These are phyloP conservation scores for Davidsoniella eucalypti DNA, from an alignment of 2,329 filamentous ascomycete genomes.

Conservation along the genomic window DNA sequence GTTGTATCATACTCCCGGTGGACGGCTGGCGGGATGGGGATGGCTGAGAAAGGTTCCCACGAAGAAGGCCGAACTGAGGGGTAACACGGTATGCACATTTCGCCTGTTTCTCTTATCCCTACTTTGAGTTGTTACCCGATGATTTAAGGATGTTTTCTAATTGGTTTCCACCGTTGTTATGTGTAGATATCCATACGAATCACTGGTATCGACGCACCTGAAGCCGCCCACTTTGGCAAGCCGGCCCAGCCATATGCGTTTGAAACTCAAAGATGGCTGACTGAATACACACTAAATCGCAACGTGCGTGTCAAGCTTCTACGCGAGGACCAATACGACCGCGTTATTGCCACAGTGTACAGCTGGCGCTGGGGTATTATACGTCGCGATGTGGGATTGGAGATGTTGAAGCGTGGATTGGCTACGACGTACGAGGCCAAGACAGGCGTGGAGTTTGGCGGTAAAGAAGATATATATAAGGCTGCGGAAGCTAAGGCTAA, in stretches of 20 bases:
- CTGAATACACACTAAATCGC: conserved; percentile 49
- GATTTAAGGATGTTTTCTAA: conserved; percentile 4
- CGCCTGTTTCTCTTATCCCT: background rate
- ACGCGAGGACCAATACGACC: conserved; percentile 78
- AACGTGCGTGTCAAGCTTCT: conserved; percentile 72
- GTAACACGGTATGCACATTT: conserved; percentile 49
- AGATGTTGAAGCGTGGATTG: conserved; percentile 73
- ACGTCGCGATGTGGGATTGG: conserved; percentile 66
- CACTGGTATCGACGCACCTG: conserved; percentile 85
- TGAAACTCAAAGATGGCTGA: conserved; percentile 74
- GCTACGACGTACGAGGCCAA: conserved; percentile 94
- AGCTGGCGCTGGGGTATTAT: conserved; percentile 52
- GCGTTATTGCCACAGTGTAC: conserved; percentile 73
- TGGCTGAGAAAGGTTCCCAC: conserved; percentile 65
- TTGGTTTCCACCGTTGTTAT: no score
- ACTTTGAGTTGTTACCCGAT: no score
- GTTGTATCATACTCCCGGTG: conserved; percentile 88
- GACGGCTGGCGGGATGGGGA: conserved; percentile 75
- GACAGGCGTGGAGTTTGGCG: conserved; percentile 74
- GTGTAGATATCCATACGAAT: conserved; percentile 68
- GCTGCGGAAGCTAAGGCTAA: conserved; percentile 51
- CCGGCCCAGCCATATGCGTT: conserved; percentile 69
- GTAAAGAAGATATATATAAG: conserved; percentile 46
- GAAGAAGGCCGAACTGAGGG: conserved; percentile 50
- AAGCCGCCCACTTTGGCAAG: conserved; percentile 80